Base-by-base conservation (phyloP, 2,329 filamentous ascomycete species). In the Diplodia corticola region DNA sequence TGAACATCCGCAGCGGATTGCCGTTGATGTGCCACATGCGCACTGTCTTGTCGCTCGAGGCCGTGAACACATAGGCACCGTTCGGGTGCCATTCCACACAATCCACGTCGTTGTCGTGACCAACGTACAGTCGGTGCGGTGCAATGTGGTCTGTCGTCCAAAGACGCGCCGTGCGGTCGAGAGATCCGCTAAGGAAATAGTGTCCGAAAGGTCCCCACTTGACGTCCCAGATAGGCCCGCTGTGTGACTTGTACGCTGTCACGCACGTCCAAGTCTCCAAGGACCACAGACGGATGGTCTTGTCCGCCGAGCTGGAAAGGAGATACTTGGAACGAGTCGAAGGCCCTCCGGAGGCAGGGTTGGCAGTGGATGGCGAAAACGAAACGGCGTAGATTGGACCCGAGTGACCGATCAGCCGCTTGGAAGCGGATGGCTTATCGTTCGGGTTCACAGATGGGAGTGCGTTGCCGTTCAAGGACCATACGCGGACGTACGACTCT, bases 11-110 rank as follows among this genome's bases (percentile, higher is more conserved):
- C 5, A 97, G 91, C 40, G 93, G 92, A 68, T 89, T 89, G 30
- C 95, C 95, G 9, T 90, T 94, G n/a, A 97, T 87, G 10, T 93
- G 89, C 95, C 95, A 99, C 94, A 99, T 98, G 33, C 95, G 89
- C 37, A 98, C 91, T 0, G 93, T 95, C 77, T 94, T 94, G 78
- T 99, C 93, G 70, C 91, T 91, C 13, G 92, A 96, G 3, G 91
- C 93, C 0, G 95, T 97, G 78, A 99, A 97, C 51, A 97, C 83
- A 72, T 98, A 99, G 5, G 91, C 88, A 20, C 92, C 92, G 75
- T 99, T 99, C 0, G 94, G 92, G 73, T 99, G 95, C 88, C 95
- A 99, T 15, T 91, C 85, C n/a, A 97, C 84, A 50, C 89, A 88
- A 61, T 96, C 96, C n/a, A 97, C 91, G 71, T 92, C 90, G 22